Percentiles rank a stretch among this genome's conserved stretches.
Evolutionary conservation across 768 basidiomycete genomes (phyloP).

Genomic region (Suillus decipiens): DNA sequence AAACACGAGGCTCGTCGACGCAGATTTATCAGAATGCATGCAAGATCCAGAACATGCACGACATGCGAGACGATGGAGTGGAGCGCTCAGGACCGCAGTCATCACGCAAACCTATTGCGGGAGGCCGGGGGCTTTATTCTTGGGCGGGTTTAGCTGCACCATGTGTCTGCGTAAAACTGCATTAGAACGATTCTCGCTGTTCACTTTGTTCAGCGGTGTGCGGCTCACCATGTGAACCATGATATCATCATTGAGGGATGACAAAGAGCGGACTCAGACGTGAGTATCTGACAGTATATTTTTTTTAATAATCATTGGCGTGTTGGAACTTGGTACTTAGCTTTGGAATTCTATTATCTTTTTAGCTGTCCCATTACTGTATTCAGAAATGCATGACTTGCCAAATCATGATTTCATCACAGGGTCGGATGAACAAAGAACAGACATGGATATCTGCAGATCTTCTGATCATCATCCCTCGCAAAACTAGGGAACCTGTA

Average conservation of each 20-base stretch:
- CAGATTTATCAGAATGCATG: not conserved
- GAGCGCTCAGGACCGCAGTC: slow-evolving; percentile 5
- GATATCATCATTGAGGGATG: not conserved
- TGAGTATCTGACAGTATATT: not conserved
- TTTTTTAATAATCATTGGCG: not conserved
- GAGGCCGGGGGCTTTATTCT: not conserved
- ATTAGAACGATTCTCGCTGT: not conserved
- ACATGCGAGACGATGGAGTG: not conserved
- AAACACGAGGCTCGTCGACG: slow-evolving; percentile 4
- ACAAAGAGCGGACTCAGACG: not conserved
- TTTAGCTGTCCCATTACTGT: not conserved
- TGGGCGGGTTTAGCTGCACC: not conserved
- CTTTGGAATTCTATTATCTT: not conserved
- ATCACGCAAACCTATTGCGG: not conserved
- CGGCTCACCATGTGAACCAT: not conserved
- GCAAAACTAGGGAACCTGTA: not conserved
- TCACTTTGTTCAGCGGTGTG: not conserved
- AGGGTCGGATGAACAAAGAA: slow-evolving; percentile 2
- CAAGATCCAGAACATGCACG: slow-evolving; percentile 2
- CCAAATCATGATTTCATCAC: not conserved
- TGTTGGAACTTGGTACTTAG: slow-evolving; percentile 1
- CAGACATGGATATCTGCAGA: slow-evolving; percentile 1
- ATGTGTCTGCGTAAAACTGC: no score
- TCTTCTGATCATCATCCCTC: not conserved
- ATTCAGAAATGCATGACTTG: not conserved